Base-by-base conservation (phyloP, 1,139 yeast genomes). In the Yamadazyma friedrichii region DNA sequence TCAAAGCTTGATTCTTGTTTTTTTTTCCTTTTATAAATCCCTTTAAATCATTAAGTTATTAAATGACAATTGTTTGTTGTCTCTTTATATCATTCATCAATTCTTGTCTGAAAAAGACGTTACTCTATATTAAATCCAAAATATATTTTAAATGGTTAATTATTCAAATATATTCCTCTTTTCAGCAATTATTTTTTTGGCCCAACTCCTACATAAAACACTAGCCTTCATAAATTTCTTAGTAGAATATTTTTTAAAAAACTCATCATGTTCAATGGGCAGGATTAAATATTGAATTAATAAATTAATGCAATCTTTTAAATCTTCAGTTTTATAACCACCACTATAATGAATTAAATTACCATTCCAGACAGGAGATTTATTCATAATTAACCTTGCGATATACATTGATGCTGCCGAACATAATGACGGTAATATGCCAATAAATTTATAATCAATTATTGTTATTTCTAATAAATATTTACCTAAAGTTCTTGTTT, bases 331-430 rank as follows among this genome's bases (percentile, higher is more conserved):
- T 25, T 82, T 77, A 63, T 88, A 89, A n/a, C 95, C 97, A 27
- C 96, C 96, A 30, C 94, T 83, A 62, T 89, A 91, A 61, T 88
- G 96, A 41, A 85, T 80, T 51, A 89, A 71, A 62, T 88, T 89
- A 8, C 87, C 88, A 58, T 82, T 82, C 93, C 93, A 84, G n/a
- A 69, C 70, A 30, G 87, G 84, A 24, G 73, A 70, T 54, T 85
- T 80, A 30, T 82, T 83, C 52, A 89, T 70, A 67, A 89, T 88
- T 53, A 79, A 75, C 53, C 97, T 76, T 12, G 96, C 83, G 42
- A 91, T 71, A 59, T 82, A 88, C 95, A 91, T 91, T 32, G 97
- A 87, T 29, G 95, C 85, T 3, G 97, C 97, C 9, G 96, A 83
- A 56, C 94, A 82, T 49, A 84, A 73, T 10, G 96, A 85, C 10